Evolutionary conservation across 768 basidiomycete species (phyloP), one percentile per base, ranked within the genome.

Genomic region (Tylopilus sp.): DNA sequence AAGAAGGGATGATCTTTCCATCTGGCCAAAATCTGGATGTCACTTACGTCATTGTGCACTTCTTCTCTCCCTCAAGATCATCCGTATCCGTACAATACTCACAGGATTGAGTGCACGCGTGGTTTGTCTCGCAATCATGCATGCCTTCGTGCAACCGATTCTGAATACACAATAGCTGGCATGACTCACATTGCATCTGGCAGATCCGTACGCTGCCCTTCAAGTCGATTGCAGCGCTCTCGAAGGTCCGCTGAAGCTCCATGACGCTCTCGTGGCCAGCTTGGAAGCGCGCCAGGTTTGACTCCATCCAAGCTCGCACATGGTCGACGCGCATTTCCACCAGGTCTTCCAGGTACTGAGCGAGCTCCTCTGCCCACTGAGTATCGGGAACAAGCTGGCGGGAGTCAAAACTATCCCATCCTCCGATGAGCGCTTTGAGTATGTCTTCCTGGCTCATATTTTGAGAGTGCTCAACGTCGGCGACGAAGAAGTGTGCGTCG

Each of bases 61-160:
- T 33, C 55, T 70, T 71, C 2, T 31, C 58, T 14, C 58, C 53
- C 48, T 74, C 74, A 40, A 51, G 73, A 68, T 46, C 57, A 11
- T 10, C 45, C 11, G 17, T 28, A 17, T 76, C 72, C 5, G 72
- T 69, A 36, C 64, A 64, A 54, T 74, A 81, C 21, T 75, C 72
- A 55, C 83, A 84, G 10, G 33, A 33, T 22, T 71, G 72, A 1
- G 37, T 54, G 63, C 84, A 86, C 12, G 53, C 25, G 44, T 85
- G 84, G 13, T 56, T 54, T 0, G 84, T 82, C 29, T 66, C 60
- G 48, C 84, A 85, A 48, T 80, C 64, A 56, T 85, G 84, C 0
- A 56, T 45, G 1, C 63, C 65, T 1, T 75, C 74, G 42, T 85
- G 85, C 26, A 72, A 70, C 11, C 77, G 74, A 48, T 65, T 69